Conservation (phyloP, 768 basidiomycete species). For the Flagelloscypha sp. region DNA sequence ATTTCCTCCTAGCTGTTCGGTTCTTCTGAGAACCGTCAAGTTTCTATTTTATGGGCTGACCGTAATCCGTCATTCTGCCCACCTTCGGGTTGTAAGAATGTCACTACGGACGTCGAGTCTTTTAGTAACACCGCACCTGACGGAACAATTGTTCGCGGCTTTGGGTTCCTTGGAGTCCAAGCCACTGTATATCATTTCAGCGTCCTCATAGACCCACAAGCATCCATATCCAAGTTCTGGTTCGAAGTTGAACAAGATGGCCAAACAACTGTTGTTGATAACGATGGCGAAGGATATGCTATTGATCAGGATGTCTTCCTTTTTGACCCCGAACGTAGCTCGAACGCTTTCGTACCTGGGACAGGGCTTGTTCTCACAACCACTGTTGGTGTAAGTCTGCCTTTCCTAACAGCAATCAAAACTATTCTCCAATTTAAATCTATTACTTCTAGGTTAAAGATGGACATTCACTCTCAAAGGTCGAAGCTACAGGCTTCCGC, state of each 20-base stretch:
- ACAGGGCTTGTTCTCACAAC: too few species aligned
- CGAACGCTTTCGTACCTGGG: not conserved
- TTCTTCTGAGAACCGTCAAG: not conserved
- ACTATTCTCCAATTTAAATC: too few species aligned
- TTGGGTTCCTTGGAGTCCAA: constrained; percentile 20
- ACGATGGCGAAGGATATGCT: constrained; percentile 32
- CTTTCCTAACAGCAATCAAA: too few species aligned
- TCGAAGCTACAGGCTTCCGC: too few species aligned
- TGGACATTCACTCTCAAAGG: too few species aligned
- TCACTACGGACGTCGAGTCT: not conserved
- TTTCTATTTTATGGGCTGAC: constrained; percentile 3
- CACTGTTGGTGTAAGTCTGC: too few species aligned
- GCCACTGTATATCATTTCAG: constrained; percentile 36
- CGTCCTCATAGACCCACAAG: constrained; percentile 28
- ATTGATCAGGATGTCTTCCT: constrained; percentile 35
- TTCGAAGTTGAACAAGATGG: constrained; percentile 38
- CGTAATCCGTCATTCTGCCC: not conserved
- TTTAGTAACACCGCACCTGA: too few species aligned
- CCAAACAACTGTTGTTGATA: constrained; percentile 27
- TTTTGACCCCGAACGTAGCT: constrained; percentile 16
- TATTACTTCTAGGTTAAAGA: too few species aligned
- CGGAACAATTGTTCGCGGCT: too few species aligned
- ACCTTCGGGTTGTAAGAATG: not conserved
- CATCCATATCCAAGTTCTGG: constrained; percentile 42
- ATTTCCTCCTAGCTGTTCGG: constrained; percentile 1